These are phyloP conservation scores for Talaromyces trachyspermus DNA, from an alignment of 495 filamentous ascomycete genomes.

Conservation along the genomic window DNA sequence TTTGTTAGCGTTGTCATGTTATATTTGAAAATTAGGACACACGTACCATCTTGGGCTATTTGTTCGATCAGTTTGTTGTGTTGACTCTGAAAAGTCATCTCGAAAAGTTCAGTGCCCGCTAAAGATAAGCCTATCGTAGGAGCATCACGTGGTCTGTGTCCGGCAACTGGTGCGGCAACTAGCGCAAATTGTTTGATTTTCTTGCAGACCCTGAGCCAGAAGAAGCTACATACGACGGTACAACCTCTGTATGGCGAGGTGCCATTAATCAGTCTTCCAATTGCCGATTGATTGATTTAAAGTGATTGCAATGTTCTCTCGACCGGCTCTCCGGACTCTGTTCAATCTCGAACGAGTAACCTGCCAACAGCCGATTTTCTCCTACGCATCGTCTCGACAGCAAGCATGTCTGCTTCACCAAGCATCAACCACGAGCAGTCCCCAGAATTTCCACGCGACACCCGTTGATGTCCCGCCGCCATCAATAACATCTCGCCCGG, in stretches of 20 bases:
- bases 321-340: constrained; percentile 29
- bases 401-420: constrained; percentile 24
- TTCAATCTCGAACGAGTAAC: constrained; percentile 29
- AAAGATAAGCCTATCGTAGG: too few species aligned
- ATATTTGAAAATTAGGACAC: neutral
- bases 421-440: constrained; percentile 14
- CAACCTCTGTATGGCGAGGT: too few species aligned
- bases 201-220: too few species aligned
- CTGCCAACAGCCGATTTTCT: constrained; percentile 27
- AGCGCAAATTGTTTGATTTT: neutral
- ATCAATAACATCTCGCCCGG: constrained; percentile 27
- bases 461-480: constrained; percentile 20
- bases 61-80: neutral
- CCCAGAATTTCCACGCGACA: constrained; percentile 16
- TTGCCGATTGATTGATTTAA: neutral
- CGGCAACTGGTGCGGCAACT: neutral
- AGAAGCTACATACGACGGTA: too few species aligned
- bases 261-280: neutral
- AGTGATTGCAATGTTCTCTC: constrained; percentile 31
- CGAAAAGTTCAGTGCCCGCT: constrained; percentile 6
- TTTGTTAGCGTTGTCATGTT: neutral
- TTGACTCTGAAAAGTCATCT: neutral
- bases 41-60: neutral
- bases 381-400: constrained; percentile 32
- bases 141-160: neutral